Conservation (phyloP, 257 asterid species). For the Lantana camara region DNA sequence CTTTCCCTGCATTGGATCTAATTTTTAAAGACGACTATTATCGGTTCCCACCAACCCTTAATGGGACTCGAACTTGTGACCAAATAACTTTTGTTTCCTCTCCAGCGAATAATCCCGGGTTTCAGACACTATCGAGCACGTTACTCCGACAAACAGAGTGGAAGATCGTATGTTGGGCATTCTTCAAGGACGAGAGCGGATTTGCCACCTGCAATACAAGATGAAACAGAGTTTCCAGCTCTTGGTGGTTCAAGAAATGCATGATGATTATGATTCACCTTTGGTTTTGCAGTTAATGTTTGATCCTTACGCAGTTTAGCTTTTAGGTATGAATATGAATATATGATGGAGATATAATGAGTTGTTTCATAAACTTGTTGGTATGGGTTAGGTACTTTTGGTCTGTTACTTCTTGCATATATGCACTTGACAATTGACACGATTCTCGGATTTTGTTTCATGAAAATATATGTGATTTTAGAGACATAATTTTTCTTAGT, state of each 20-base stretch:
- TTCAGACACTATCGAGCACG: background rate
- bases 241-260: background rate
- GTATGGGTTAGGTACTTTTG: too few species aligned
- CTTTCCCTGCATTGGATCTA: too few species aligned
- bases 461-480: too few species aligned
- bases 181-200: background rate
- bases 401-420: too few species aligned
- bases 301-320: background rate
- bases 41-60: too few species aligned
- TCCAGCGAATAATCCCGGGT: background rate
- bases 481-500: too few species aligned
- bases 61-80: too few species aligned
- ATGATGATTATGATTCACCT: background rate
- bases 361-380: too few species aligned
- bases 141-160: background rate
- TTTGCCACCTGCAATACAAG: background rate
- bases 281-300: background rate
- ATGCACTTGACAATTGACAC: too few species aligned
- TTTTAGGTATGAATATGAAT: background rate
- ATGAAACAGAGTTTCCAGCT: conserved; percentile 20
- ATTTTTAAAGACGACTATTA: too few species aligned
- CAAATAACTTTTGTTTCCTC: too few species aligned
- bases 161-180: conserved; percentile 6
- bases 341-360: background rate
- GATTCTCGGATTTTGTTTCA: too few species aligned